These are phyloP conservation scores for Discostella stelligeroides DNA, from an alignment of 108 stramenopile genomes.

Conservation along the genomic window DNA sequence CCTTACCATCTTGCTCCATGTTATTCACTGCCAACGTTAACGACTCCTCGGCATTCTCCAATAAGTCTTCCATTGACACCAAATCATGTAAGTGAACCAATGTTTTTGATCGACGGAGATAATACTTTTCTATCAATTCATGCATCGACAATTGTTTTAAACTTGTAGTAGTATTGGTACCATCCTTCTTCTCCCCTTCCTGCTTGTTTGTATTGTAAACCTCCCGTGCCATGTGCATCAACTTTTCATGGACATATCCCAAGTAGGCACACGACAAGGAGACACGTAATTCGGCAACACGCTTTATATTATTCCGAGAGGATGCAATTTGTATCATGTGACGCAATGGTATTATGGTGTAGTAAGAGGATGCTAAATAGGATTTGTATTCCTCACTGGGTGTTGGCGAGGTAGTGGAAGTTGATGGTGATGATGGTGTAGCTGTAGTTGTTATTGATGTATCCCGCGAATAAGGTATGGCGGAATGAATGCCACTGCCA, in stretches of 20 bases:
- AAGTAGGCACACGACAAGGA: constrained; percentile 51
- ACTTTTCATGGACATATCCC: constrained; percentile 10
- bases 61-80: background rate
- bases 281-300: constrained; percentile 54
- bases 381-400: background rate
- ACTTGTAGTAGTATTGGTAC: background rate
- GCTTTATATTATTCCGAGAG: constrained; percentile 58
- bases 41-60: background rate
- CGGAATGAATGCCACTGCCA: too few relatives aligned
- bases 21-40: background rate
- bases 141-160: too few relatives aligned
- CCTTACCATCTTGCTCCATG: too few relatives aligned
- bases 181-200: background rate
- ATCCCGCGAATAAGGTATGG: too few relatives aligned
- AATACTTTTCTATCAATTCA: background rate
- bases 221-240: constrained; percentile 6
- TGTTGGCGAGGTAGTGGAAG: too few relatives aligned
- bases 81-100: background rate
- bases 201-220: constrained; percentile 7
- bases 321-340: constrained; percentile 64
- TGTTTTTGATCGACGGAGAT: background rate
- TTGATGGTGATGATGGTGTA: too few relatives aligned
- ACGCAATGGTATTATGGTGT: constrained; percentile 50
- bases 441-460: too few relatives aligned
- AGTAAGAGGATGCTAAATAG: constrained; percentile 25